A percentile compares a stretch with the other conserved stretches of the same genome.
Conservation (phyloP, 495 filamentous ascomycete genomes). For the Penicillium cosmopolitanum region DNA sequence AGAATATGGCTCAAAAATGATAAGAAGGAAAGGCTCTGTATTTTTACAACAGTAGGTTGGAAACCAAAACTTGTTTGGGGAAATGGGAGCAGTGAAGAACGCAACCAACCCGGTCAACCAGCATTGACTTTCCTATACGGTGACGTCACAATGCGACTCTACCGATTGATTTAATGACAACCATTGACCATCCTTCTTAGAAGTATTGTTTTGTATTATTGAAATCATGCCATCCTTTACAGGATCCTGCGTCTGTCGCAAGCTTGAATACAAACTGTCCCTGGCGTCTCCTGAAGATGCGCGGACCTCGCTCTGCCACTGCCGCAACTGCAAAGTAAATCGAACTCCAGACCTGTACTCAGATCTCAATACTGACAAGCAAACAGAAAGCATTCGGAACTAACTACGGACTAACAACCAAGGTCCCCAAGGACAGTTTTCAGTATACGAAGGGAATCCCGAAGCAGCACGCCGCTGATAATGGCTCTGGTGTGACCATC, state of each 20-base stretch:
- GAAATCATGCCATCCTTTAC: slow-evolving; percentile 35
- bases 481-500: slow-evolving; percentile 56
- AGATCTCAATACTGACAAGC: neutral
- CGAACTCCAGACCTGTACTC: neutral
- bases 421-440: slow-evolving; percentile 55
- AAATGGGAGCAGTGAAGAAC: too few species aligned
- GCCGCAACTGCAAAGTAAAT: slow-evolving; percentile 59
- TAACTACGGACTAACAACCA: slow-evolving; percentile 66
- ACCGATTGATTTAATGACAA: too few species aligned
- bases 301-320: slow-evolving; percentile 68
- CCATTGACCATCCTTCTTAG: too few species aligned
- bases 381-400: slow-evolving; percentile 62
- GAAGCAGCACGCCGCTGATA: slow-evolving; percentile 58
- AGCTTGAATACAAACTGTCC: slow-evolving; percentile 49
- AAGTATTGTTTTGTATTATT: neutral
- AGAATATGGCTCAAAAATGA: too few species aligned
- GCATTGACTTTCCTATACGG: too few species aligned
- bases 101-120: too few species aligned
- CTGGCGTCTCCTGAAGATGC: slow-evolving; percentile 57
- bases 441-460: slow-evolving; percentile 43
- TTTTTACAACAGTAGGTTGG: too few species aligned
- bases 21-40: too few species aligned
- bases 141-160: too few species aligned
- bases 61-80: too few species aligned
- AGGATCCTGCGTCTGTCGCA: slow-evolving; percentile 55